Evolutionary conservation across 768 basidiomycete species (phyloP).

Genomic region (Favolaschia claudopus): DNA sequence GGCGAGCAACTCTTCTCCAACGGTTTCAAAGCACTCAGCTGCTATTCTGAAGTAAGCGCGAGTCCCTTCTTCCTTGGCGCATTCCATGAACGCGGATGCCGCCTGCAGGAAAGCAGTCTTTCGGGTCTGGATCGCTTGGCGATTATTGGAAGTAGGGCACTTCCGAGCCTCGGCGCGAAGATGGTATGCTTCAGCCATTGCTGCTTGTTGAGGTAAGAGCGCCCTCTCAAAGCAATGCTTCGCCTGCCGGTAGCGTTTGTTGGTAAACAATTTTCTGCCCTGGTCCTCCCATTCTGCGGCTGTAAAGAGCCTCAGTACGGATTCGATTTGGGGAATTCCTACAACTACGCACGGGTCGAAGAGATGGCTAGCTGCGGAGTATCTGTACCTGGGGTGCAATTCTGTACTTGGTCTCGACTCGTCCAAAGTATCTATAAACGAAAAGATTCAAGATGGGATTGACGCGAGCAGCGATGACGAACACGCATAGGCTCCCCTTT

Average conservation of each 20-base stretch:
- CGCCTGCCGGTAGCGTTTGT: constrained; percentile 59
- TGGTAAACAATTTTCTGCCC: constrained; percentile 45
- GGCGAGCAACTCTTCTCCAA: constrained; percentile 48
- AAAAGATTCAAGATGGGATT: not conserved
- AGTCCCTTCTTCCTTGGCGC: constrained; percentile 42
- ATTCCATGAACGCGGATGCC: constrained; percentile 57
- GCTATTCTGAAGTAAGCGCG: constrained; percentile 49
- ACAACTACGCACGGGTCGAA: constrained; percentile 50
- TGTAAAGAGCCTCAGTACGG: not conserved
- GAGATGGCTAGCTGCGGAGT: constrained; percentile 62
- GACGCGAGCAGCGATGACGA: constrained; percentile 8
- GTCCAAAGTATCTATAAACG: constrained; percentile 59
- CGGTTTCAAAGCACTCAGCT: constrained; percentile 55
- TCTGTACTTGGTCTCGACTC: constrained; percentile 51
- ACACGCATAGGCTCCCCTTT: constrained; percentile 68
- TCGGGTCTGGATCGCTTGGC: constrained; percentile 34
- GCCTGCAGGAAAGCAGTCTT: constrained; percentile 50
- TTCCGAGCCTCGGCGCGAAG: constrained; percentile 59
- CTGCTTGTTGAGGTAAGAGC: constrained; percentile 46
- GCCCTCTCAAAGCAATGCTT: constrained; percentile 63
- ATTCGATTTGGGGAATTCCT: constrained; percentile 35
- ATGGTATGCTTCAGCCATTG: constrained; percentile 59
- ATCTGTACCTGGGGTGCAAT: constrained; percentile 54
- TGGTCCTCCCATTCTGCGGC: constrained; percentile 45
- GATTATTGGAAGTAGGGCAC: constrained; percentile 30